Evolutionary conservation across 768 basidiomycete species (phyloP).

Genomic region (Psilocybe tampanensis): DNA sequence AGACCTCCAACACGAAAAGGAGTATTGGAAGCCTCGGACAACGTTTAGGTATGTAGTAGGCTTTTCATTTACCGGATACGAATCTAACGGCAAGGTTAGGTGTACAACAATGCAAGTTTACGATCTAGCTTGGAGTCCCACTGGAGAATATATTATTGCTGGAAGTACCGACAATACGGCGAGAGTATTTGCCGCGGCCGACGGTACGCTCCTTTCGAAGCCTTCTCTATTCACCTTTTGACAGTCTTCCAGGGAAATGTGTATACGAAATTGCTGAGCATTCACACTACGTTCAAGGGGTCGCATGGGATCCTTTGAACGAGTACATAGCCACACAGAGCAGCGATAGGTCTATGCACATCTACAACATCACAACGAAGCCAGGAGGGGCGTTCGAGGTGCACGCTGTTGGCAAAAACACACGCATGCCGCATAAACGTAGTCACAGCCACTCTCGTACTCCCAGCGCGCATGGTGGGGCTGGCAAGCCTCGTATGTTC

Average conservation of each 20-base stretch:
- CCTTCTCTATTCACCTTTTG: constrained; percentile 1
- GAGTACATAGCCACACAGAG: constrained; percentile 98
- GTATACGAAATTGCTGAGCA: constrained; percentile 93
- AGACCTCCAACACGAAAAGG: constrained; percentile 88
- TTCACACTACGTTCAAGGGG: constrained; percentile 96
- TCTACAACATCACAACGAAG: constrained; percentile 82
- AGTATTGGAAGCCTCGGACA: constrained; percentile 90
- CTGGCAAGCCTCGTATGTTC: constrained; percentile 54
- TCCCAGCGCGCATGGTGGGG: constrained; percentile 55
- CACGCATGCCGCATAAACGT: constrained; percentile 71
- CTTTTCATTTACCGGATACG: not conserved
- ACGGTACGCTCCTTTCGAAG: constrained; percentile 51
- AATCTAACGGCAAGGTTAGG: constrained; percentile 38
- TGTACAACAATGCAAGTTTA: constrained; percentile 97
- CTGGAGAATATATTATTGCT: constrained; percentile 91
- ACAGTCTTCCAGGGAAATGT: constrained; percentile 65
- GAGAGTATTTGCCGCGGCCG: constrained; percentile 72
- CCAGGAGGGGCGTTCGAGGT: constrained; percentile 86
- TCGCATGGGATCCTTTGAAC: constrained; percentile 97
- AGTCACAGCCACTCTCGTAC: constrained; percentile 64
- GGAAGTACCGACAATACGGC: constrained; percentile 97
- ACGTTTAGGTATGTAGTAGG: constrained; percentile 64
- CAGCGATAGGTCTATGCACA: constrained; percentile 94
- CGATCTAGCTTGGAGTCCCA: constrained; percentile 96
- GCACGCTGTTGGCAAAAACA: constrained; percentile 89